Evolutionary conservation across 805 yeast genomes (phyloP), one percentile per base, ranked within the genome.

Genomic region (Yarrowia bubula): DNA sequence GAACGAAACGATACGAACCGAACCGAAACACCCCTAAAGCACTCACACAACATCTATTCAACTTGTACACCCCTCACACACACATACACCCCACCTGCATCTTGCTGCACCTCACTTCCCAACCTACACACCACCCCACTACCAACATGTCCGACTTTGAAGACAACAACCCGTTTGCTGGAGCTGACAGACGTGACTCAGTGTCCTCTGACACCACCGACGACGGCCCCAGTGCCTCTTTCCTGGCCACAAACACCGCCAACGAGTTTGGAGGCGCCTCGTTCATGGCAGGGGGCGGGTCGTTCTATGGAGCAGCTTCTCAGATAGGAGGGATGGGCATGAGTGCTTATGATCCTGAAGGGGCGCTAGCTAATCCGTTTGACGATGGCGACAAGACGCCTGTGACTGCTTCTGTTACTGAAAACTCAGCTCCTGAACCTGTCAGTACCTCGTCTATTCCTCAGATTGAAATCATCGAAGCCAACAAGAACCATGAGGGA

Each of bases 401-500:
- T 6, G n/a, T n/a, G n/a, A 33, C 22, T 10, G n/a, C 55, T 33
- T 17, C 42, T 11, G 18, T n/a, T 35, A 35, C 39, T 32, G 18
- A 37, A 17, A 9, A 22, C 22, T 11, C 37, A 3, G 28, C 5
- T 22, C 28, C 42, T 15, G 33, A 18, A 1, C 18, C 42, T 8
- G 8, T 35, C 38, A 8, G 6, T 8, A 28, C 60, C 14, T 8
- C 14, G 8, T 6, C 41, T 8, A 39, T 37, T 33, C 75, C 77
- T 2, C 69, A 71, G 37, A 62, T 71, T 4, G 69, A 68, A n/a
- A 78, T 82, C 43, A 77, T 82, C 0, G 97, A 90, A 69, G 97
- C 98, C 0, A 90, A 91, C 4, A 92, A 90, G 73, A 88, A 90
- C 63, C 87, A 84, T 67, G 98, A 93, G 70, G 91, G 92, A 10